Evolutionary conservation across 805 yeast species (phyloP), one percentile per base, ranked within the genome.

Genomic region (Starmerella gropengiesseri): DNA sequence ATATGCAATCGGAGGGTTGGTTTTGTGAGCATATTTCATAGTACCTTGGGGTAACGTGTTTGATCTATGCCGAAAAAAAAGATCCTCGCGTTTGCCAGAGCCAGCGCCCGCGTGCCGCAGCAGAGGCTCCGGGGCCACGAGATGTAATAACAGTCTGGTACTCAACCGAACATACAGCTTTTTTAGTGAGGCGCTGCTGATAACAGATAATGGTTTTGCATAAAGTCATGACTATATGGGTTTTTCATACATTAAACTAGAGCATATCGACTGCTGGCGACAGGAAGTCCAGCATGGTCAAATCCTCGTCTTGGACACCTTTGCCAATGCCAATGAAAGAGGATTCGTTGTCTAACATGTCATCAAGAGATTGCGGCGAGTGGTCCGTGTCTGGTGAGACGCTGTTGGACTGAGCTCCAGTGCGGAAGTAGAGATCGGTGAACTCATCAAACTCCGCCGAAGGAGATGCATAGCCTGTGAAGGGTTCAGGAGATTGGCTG

Each of bases 201-300:
- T 13, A 18, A 11, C n/a, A 12, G 18, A 17, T 35, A 26, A 29
- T 23, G 28, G 40, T 16, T 16, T 29, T 19, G 27, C 32, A 37
- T 29, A 38, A 38, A 23, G n/a, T 27, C 31, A 23, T 36, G 31
- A 27, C 31, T 26, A 36, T 31, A 18, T 26, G 18, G 39, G 17
- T 36, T 36, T 30, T 39, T 23, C 20, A 25, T 25, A 17, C 27
- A 8, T 47, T 36, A 47, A 31, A 44, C 44, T 11, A 44, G 41
- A n/a, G n/a, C n/a, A n/a, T n/a, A 22, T 47, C 50, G 4, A 23
- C 30, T 11, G 46, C 7, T 11, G 49, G 50, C 4, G 50, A 46
- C 6, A 47, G 33, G 32, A 40, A 47, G 13, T 47, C 50, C 31
- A 47, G 29, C 29, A 47, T 43, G n/a, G 48, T 37, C 22, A 40